phyloP scores from a whole-genome alignment of 768 basidiomycete genomes.

The Fistulinella prunicolor region DNA sequence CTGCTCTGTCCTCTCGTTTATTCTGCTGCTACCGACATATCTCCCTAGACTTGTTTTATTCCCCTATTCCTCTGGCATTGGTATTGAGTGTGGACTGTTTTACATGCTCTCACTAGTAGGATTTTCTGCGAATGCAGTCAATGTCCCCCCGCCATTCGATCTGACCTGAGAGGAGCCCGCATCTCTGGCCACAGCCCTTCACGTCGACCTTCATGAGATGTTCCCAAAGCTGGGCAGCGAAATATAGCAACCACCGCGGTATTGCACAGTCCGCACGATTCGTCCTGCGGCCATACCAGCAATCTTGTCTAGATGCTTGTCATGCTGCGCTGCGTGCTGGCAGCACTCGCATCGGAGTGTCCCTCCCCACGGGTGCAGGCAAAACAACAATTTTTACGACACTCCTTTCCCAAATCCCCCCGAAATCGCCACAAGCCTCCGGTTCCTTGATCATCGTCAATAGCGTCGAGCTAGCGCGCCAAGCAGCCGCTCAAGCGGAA shows the following conservation, averaged over 20 bases:
- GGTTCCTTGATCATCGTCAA: conserved; percentile 83
- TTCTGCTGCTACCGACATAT: conserved; percentile 20
- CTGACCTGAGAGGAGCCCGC: too few relatives aligned
- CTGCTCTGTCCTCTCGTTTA: conserved; percentile 33
- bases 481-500: conserved; percentile 73
- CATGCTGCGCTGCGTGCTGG: conserved; percentile 65
- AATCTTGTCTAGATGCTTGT: conserved; percentile 75
- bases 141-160: too few relatives aligned
- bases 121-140: too few relatives aligned
- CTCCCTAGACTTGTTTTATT: conserved; percentile 34
- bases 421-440: conserved; percentile 42
- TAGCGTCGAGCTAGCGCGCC: conserved; percentile 83
- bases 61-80: conserved; percentile 21
- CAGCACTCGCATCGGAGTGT: conserved; percentile 75
- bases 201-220: conserved; percentile 17
- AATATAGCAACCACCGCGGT: not conserved
- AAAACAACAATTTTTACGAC: conserved; percentile 93
- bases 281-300: conserved; percentile 83
- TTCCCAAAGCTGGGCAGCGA: not conserved
- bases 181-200: too few relatives aligned
- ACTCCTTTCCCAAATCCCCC: conserved; percentile 63
- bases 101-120: conserved; percentile 25
- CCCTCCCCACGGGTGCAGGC: conserved; percentile 78
- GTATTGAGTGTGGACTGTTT: conserved; percentile 22
- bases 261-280: conserved; percentile 9